Conservation (phyloP, 1,284 basidiomycete species). For the Trichosporon coremiiforme region DNA sequence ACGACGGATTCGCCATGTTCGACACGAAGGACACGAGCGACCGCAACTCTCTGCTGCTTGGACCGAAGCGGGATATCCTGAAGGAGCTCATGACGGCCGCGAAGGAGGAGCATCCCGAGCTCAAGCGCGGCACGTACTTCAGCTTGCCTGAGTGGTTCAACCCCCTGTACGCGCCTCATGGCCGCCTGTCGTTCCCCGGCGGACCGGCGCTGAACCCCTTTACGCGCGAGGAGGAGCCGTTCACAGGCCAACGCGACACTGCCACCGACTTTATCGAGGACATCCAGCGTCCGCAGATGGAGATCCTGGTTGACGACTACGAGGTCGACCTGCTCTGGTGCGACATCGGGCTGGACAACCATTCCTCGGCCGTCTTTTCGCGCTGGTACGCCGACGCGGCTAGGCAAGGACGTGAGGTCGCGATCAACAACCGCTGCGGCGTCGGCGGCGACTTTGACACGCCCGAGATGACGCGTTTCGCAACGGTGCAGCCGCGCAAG, state of each 20-base stretch:
- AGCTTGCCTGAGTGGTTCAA: slow-evolving; percentile 63
- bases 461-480: slow-evolving; percentile 63
- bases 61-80: slow-evolving; percentile 63
- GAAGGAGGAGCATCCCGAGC: slow-evolving; percentile 41
- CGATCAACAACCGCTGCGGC: slow-evolving; percentile 62
- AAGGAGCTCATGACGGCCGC: slow-evolving; percentile 62
- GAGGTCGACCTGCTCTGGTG: slow-evolving; percentile 63
- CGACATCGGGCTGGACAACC: slow-evolving; percentile 64
- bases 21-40: slow-evolving; percentile 61
- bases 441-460: slow-evolving; percentile 61
- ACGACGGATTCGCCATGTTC: slow-evolving; percentile 61
- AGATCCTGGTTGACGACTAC: slow-evolving; percentile 61
- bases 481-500: slow-evolving; percentile 59
- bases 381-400: slow-evolving; percentile 62
- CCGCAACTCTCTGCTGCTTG: slow-evolving; percentile 60
- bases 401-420: slow-evolving; percentile 61
- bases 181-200: slow-evolving; percentile 60
- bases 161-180: slow-evolving; percentile 62
- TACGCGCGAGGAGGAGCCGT: slow-evolving; percentile 62
- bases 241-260: slow-evolving; percentile 60
- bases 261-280: slow-evolving; percentile 63
- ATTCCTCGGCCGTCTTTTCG: slow-evolving; percentile 60
- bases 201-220: slow-evolving; percentile 62
- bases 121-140: slow-evolving; percentile 37
- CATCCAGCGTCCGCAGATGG: slow-evolving; percentile 64